Evolutionary conservation across 768 basidiomycete species (phyloP).

Genomic region (Naganishia friedmannii): DNA sequence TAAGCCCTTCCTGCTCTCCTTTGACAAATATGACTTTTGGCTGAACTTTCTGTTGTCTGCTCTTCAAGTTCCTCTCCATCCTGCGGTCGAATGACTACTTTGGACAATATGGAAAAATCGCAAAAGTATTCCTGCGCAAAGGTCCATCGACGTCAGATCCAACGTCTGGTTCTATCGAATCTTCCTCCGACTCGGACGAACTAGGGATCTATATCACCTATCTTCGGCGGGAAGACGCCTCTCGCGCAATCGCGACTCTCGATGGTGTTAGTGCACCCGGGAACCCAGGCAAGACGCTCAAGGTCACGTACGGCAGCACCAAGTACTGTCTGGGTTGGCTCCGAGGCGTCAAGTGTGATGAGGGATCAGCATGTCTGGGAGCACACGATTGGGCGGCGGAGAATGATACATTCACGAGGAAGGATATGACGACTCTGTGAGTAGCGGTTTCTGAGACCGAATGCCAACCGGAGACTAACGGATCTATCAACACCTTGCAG

Average conservation of each 20-base stretch:
- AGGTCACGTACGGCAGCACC: slow-evolving; percentile 92
- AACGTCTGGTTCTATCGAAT: slow-evolving; percentile 27
- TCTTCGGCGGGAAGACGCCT: slow-evolving; percentile 88
- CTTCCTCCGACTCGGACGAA: slow-evolving; percentile 21
- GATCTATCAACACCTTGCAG: slow-evolving; percentile 52
- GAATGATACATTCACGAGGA: slow-evolving; percentile 94
- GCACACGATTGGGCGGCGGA: slow-evolving; percentile 98
- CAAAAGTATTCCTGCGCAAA: slow-evolving; percentile 89
- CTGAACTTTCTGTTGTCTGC: slow-evolving; percentile 5
- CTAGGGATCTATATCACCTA: slow-evolving; percentile 97
- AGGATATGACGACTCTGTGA: slow-evolving; percentile 87
- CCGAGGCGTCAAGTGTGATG: slow-evolving; percentile 75
- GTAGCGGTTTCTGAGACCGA: slow-evolving; percentile 41
- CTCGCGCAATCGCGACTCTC: slow-evolving; percentile 83
- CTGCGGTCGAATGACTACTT: slow-evolving; percentile 94
- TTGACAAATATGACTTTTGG: no score
- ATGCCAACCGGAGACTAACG: slow-evolving; percentile 21
- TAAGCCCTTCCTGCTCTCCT: slow-evolving; percentile 53
- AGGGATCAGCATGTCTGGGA: slow-evolving; percentile 77
- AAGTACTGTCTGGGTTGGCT: slow-evolving; percentile 97
- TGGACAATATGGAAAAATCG: slow-evolving; percentile 97
- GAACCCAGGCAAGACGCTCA: slow-evolving; percentile 81
- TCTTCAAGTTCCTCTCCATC: slow-evolving; percentile 61
- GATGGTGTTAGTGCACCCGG: slow-evolving; percentile 89
- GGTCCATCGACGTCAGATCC: slow-evolving; percentile 51